These are phyloP conservation scores for Cryoendolithus antarcticus DNA, from an alignment of 2,329 filamentous ascomycete genomes.

Conservation along the genomic window DNA sequence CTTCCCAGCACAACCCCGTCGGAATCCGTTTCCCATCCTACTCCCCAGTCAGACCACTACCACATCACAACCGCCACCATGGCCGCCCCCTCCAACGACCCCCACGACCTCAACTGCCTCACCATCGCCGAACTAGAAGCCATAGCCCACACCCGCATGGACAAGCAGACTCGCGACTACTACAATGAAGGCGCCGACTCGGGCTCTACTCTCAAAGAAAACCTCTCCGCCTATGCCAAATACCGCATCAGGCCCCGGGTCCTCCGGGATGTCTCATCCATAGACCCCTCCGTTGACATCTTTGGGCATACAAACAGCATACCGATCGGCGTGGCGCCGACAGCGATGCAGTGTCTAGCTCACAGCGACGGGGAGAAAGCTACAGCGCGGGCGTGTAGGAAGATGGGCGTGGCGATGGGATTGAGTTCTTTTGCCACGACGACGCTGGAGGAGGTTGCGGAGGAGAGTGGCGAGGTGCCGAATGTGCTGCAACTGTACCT, in stretches of 20 bases:
- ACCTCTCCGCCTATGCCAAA: conserved; percentile 39
- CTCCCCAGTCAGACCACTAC: no score
- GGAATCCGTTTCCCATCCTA: no score
- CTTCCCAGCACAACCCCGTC: background rate
- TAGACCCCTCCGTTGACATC: conserved; percentile 32
- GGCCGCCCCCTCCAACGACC: background rate
- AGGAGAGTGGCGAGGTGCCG: conserved; percentile 29
- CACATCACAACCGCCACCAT: no score
- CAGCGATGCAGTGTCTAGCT: conserved; percentile 41
- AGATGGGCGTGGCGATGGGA: conserved; percentile 35
- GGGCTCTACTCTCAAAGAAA: conserved; percentile 33
- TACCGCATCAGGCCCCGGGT: conserved; percentile 31
- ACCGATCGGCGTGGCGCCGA: conserved; percentile 42
- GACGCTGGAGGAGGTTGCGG: conserved; percentile 39
- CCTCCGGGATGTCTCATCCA: conserved; percentile 26
- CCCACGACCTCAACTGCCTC: conserved; percentile 29
- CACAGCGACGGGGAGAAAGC: conserved; percentile 41
- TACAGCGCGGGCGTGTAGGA: conserved; percentile 36
- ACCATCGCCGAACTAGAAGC: conserved; percentile 30
- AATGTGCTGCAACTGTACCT: conserved; percentile 46
- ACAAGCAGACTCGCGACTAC: conserved; percentile 28
- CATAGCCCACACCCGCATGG: conserved; percentile 26
- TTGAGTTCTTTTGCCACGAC: conserved; percentile 38
- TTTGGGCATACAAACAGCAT: conserved; percentile 34
- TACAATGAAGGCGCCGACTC: conserved; percentile 28